Base-by-base conservation (phyloP, 2,329 filamentous ascomycete species). In the Venturia carpophila region DNA sequence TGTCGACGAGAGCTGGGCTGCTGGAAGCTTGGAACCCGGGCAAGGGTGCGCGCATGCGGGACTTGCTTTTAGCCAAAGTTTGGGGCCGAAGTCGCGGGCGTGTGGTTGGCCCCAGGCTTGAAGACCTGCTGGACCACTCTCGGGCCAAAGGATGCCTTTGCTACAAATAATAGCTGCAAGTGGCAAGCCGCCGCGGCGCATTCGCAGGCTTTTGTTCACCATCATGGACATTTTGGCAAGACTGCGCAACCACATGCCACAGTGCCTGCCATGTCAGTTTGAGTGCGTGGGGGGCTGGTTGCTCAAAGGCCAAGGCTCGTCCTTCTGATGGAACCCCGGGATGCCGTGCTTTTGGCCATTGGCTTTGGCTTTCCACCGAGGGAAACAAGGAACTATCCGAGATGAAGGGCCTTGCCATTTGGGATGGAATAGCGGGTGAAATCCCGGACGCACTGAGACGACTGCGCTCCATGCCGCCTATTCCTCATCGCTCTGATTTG, bases 341-440 rank as follows among this genome's bases (percentile, higher is more conserved):
- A 58, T 58, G 52, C 52, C 52, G 52, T 5, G 17, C 30, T n/a
- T 21, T 19, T 58, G 52, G 52, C 52, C 17, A 58, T 58, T 58
- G 52, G 52, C 52, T 58, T n/a, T n/a, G n/a, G n/a, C n/a, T n/a
- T n/a, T 58, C 52, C 52, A 58, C 52, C 13, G 52, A 37, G 52
- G 37, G 52, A 58, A 58, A 58, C 52, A 58, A 58, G 52, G 52
- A 27, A 58, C 27, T 19, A 58, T 37, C 52, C 52, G 30, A 34
- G 30, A 58, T 58, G 52, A 56, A 34, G 4, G 34, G 49, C 24
- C 17, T 24, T 55, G 49, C 11, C 15, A 4, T 55, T 34, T 55
- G 49, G 49, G 24, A 37, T 37, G 15, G 52, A 37, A 7, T 27
- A 37, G 30, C 52, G 52, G 52, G 19, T n/a, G 52, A 1, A 56